These are phyloP conservation scores for Trichomonas vaginalis DNA, from an alignment of 208 protist genomes.

Conservation along the genomic window DNA sequence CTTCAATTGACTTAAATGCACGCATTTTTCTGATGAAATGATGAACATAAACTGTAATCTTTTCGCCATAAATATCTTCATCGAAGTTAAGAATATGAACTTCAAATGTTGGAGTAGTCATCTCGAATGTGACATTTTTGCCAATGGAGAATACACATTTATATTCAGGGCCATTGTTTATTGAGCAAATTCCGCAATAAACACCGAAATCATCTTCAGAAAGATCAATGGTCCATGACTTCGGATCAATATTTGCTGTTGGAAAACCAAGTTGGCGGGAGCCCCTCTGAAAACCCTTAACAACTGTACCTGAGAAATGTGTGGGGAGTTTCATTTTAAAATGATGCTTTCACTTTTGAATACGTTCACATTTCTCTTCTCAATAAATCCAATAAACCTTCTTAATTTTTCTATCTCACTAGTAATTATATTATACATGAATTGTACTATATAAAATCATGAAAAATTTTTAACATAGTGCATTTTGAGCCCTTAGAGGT, in stretches of 20 bases:
- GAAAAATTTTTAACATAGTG: not conserved
- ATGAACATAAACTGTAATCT: not conserved
- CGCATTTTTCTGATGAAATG: not conserved
- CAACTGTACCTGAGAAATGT: not conserved
- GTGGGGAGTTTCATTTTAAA: not conserved
- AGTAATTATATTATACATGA: not conserved
- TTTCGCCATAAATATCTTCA: not conserved
- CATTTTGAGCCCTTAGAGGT: no score
- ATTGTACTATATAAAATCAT: not conserved
- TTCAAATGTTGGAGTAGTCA: not conserved
- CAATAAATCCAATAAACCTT: not conserved
- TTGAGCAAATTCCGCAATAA: not conserved
- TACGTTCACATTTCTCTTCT: not conserved
- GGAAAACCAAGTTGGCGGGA: not conserved
- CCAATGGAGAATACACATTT: not conserved
- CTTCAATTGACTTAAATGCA: not conserved
- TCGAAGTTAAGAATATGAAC: not conserved
- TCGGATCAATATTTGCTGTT: not conserved
- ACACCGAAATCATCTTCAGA: not conserved
- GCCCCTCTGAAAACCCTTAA: not conserved
- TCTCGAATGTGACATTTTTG: not conserved
- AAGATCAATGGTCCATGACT: not conserved
- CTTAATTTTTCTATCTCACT: not conserved
- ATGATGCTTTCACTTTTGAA: not conserved
- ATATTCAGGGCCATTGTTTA: not conserved